Conservation (phyloP, 305 asterid genomes). For the Fraxinus latifolia region DNA sequence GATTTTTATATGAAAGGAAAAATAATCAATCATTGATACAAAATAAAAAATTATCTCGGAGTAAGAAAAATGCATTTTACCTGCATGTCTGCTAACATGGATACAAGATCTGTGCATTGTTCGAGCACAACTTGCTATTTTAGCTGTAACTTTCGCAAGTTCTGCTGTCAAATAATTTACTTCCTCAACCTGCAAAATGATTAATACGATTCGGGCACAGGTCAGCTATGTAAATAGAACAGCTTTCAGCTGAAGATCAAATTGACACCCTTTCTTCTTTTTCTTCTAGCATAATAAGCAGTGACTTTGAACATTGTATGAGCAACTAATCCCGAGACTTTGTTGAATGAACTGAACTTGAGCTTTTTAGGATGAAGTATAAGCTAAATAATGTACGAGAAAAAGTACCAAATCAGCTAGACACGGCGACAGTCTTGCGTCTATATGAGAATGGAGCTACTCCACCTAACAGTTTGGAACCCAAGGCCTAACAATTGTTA, state of each 20-base stretch:
- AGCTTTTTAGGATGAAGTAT: neutral
- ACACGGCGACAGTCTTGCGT: neutral
- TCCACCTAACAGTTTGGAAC: neutral
- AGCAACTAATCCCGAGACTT: neutral
- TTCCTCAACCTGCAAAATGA: slow-evolving; percentile 39
- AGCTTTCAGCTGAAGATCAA: neutral
- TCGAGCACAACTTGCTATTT: slow-evolving; percentile 46
- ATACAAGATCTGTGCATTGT: slow-evolving; percentile 44
- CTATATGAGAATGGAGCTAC: neutral
- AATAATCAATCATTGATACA: neutral
- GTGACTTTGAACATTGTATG: neutral
- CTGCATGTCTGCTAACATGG: slow-evolving; percentile 50
- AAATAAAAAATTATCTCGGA: neutral
- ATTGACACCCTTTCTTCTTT: neutral
- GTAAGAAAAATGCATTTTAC: slow-evolving; percentile 18
- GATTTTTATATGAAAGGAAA: neutral
- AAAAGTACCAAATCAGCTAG: neutral
- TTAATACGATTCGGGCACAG: neutral
- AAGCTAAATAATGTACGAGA: neutral
- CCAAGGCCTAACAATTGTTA: neutral
- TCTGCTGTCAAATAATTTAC: slow-evolving; percentile 36
- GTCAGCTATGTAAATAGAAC: neutral
- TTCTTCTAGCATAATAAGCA: neutral
- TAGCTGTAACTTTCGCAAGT: slow-evolving; percentile 40
- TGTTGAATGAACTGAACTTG: neutral